Base-by-base conservation (phyloP, 2,329 filamentous ascomycete species). In the Penicillium sp. region DNA sequence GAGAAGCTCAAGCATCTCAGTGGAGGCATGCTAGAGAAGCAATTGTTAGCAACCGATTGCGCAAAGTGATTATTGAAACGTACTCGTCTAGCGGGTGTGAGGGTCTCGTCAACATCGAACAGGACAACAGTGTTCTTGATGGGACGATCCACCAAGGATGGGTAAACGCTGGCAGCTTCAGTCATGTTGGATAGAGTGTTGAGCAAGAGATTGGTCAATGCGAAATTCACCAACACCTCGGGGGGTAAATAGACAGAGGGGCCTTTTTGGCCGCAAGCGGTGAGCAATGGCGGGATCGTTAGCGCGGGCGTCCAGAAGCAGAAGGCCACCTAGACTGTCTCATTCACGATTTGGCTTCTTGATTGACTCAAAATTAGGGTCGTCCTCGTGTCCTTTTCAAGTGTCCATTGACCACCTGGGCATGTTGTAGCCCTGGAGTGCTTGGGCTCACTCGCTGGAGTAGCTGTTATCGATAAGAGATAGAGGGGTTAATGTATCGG, bases 31-130 rank as follows among this genome's bases (percentile, higher is more conserved):
- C 89, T 92, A 46, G 47, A 5, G 4, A 45, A 13, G n/a, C 13
- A 27, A 9, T 18, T 22, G 29, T 58, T 47, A 61, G 56, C 42
- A 44, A 14, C 11, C 46, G 24, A 45, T 27, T 11, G 36, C 38
- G 31, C 22, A 39, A 32, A n/a, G 47, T 36, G 24, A 14, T 50
- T 14, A 38, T 18, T 18, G 45, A n/a, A 36, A 74, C 81, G 57
- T 80, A 95, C 90, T 66, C 83, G 81, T 62, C 94, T 86, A 43
- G 94, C 87, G 40, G 86, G 88, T 14, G 92, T 94, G 64, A 99
- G 84, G 29, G 94, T 97, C 69, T 85, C 90, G 73, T 99, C 94
- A 56, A 99, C 94, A 77, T 99, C 94, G 77, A 99, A 99, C 60
- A 99, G 88, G 70, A 86, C 87, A 75, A 99, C 89, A 61, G 93